Evolutionary conservation across 129 eudicot species (phyloP).

Genomic region (carrot (Daucus carota)): DH1_v3.0 NC_030382.2:39009501-39010000

Average conservation of each 20-base stretch:
- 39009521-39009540: not conserved
- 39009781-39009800: not conserved
- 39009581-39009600: too few relatives aligned
- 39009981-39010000: not conserved
- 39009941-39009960: not conserved
- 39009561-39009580: too few relatives aligned
- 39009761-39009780: not conserved
- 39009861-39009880: not conserved
- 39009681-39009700: too few relatives aligned
- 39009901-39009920: not conserved
- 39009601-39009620: not conserved
- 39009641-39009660: not conserved
- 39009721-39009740: not conserved
- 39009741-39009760: not conserved
- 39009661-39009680: not conserved
- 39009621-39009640: not conserved
- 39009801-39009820: not conserved
- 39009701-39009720: not conserved
- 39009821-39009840: not conserved
- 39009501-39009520: accelerated
- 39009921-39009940: not conserved
- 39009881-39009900: not conserved
- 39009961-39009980: not conserved
- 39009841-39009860: not conserved
- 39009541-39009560: not conserved